Conservation (phyloP, 768 basidiomycete genomes). For the Pleurotus citrinopileatus region DNA sequence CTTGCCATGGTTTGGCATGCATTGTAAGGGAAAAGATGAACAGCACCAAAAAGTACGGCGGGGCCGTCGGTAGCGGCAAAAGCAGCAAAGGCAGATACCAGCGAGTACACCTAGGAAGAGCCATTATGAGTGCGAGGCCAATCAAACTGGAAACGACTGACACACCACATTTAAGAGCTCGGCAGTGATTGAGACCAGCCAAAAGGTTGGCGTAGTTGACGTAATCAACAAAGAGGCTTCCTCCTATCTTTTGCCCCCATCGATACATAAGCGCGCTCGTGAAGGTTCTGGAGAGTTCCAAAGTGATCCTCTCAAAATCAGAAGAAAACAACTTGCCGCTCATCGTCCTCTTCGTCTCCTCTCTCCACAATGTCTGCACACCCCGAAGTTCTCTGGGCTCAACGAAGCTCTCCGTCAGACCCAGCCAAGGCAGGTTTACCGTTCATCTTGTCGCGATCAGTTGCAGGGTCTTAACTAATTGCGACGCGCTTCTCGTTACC, state of each 20-base stretch:
- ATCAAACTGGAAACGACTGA: conserved; percentile 13
- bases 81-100: conserved; percentile 82
- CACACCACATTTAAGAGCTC: conserved; percentile 77
- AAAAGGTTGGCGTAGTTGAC: too few species aligned
- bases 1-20: conserved; percentile 84
- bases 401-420: conserved; percentile 70
- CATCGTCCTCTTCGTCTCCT: conserved; percentile 11
- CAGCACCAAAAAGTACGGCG: conserved; percentile 75
- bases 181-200: too few species aligned
- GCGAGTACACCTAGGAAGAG: conserved; percentile 67
- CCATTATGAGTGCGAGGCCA: background rate
- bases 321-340: conserved; percentile 21
- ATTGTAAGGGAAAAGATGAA: conserved; percentile 76
- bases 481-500: conserved; percentile 18
- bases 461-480: conserved; percentile 19
- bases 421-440: conserved; percentile 58
- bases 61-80: conserved; percentile 75
- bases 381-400: conserved; percentile 95
- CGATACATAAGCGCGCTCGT: conserved; percentile 10
- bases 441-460: conserved; percentile 11
- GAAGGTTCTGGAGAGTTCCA: conserved; percentile 46
- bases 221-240: background rate
- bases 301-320: conserved; percentile 14
- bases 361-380: conserved; percentile 51
- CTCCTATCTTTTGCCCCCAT: background rate